Evolutionary conservation across 306 rosid genomes (phyloP), one percentile per base, ranked within the genome.

Genomic region (Lathyrus oleraceus): DNA sequence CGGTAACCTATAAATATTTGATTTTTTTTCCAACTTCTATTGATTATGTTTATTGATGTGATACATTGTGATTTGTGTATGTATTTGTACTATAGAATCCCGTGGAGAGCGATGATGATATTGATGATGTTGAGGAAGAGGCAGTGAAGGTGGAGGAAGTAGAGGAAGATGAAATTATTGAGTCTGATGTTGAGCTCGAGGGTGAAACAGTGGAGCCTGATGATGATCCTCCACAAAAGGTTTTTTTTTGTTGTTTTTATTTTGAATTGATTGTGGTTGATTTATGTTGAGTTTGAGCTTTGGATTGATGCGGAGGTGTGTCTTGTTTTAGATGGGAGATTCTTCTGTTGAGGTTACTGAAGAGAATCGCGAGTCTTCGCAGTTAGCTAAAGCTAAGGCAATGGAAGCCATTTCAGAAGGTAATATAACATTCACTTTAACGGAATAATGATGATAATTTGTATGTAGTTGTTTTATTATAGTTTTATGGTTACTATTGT

Each of bases 161-260:
- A 5, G 97, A 76, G 40, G 93, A 91, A n/a, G 97, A 82, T 16
- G 97, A 88, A 70, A 87, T 88, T 49, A 28, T 91, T 60, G 97
- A 91, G 78, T 91, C 97, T 10, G 97, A 91, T 75, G 35, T 91
- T 20, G 97, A 91, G 70, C 85, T 91, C 3, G 97, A 91, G 70
- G 97, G 96, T 61, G 97, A 91, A 38, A 81, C 67, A 16, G 87
- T 89, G 3, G 94, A 91, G 79, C 86, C 96, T 39, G 97, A 91
- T 54, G 70, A 84, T 68, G 97, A 88, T 62, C 91, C 96, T 65
- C 85, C 97, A 5, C 97, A 91, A 73, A 91, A 91, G 91, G 97
- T 72, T 75, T 11, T 10, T 47, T 64, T 16, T 56, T 23, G 4
- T 52, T 14, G 5, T 56, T 12, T 25, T 19, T 14, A 0, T 10